Evolutionary conservation across 805 yeast genomes (phyloP).

Genomic region (Hanseniaspora taiwanica): DNA sequence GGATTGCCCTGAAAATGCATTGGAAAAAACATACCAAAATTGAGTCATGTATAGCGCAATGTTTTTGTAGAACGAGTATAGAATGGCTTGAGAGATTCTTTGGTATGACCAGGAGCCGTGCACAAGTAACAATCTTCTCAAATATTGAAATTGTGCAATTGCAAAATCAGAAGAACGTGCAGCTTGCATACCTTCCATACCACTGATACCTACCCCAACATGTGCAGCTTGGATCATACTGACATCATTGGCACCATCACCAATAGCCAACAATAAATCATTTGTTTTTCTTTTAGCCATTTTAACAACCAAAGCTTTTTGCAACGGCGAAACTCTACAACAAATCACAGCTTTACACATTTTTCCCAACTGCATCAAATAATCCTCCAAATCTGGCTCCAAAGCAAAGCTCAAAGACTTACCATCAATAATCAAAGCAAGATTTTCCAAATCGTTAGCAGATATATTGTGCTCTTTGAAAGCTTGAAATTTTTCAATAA

Average conservation of each 20-base stretch:
- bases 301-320: conserved; percentile 90
- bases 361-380: conserved; percentile 66
- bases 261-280: conserved; percentile 75
- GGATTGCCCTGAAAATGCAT: conserved; percentile 90
- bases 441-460: conserved; percentile 54
- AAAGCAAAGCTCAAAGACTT: conserved; percentile 78
- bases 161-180: conserved; percentile 97
- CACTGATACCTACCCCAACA: conserved; percentile 97
- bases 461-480: conserved; percentile 53
- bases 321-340: conserved; percentile 95
- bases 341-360: conserved; percentile 92
- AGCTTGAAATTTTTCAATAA: conserved; percentile 64
- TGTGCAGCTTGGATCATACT: conserved; percentile 99
- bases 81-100: conserved; percentile 80
- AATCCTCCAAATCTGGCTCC: conserved; percentile 65
- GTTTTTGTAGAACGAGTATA: conserved; percentile 92
- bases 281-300: conserved; percentile 74
- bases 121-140: conserved; percentile 71
- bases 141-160: conserved; percentile 85
- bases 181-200: conserved; percentile 99
- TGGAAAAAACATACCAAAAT: conserved; percentile 91
- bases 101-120: conserved; percentile 99
- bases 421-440: conserved; percentile 91
- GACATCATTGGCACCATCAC: conserved; percentile 99
- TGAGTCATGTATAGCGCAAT: conserved; percentile 94